A percentile compares a stretch with the other conserved stretches of the same genome.
These are phyloP conservation scores for Umbelopsis sp. DNA, from an alignment of 192 early-diverging fungal genomes.

Conservation along the genomic window DNA sequence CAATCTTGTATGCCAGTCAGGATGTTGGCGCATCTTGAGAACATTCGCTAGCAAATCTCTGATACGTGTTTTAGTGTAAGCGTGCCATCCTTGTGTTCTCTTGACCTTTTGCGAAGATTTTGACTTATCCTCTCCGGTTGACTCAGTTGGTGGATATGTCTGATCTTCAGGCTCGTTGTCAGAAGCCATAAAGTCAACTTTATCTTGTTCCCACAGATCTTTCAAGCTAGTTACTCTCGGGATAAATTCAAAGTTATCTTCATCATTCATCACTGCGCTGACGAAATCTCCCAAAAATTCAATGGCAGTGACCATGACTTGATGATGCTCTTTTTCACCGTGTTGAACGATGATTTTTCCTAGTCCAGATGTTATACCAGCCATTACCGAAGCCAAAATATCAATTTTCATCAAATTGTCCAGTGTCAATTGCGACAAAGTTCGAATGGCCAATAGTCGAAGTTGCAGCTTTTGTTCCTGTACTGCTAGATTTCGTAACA, in stretches of 20 bases:
- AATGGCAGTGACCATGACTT: slow-evolving; percentile 30
- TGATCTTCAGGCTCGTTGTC: not conserved
- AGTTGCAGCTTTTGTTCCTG: slow-evolving; percentile 34
- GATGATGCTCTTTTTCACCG: slow-evolving; percentile 44
- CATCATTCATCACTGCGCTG: slow-evolving; percentile 31
- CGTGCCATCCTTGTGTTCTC: slow-evolving; percentile 36
- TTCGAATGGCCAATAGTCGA: slow-evolving; percentile 36
- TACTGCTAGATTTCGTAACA: slow-evolving; percentile 7
- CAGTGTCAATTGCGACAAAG: slow-evolving; percentile 33
- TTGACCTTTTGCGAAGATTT: not conserved
- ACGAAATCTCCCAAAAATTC: slow-evolving; percentile 37
- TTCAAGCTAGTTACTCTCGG: slow-evolving; percentile 20
- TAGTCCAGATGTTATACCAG: slow-evolving; percentile 40
- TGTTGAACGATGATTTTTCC: slow-evolving; percentile 33
- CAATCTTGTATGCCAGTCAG: slow-evolving; percentile 37
- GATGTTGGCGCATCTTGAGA: slow-evolving; percentile 38
- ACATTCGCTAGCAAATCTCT: slow-evolving; percentile 28
- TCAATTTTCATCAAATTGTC: slow-evolving; percentile 30
- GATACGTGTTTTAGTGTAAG: slow-evolving; percentile 29
- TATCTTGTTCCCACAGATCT: slow-evolving; percentile 20
- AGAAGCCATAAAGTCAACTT: not conserved
- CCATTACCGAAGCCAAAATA: slow-evolving; percentile 32
- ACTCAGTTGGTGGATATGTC: not conserved
- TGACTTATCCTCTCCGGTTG: not conserved
- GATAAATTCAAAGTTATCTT: slow-evolving; percentile 21